Conservation (phyloP, 2,329 filamentous ascomycete genomes). For the Fusarium agapanthi region DNA sequence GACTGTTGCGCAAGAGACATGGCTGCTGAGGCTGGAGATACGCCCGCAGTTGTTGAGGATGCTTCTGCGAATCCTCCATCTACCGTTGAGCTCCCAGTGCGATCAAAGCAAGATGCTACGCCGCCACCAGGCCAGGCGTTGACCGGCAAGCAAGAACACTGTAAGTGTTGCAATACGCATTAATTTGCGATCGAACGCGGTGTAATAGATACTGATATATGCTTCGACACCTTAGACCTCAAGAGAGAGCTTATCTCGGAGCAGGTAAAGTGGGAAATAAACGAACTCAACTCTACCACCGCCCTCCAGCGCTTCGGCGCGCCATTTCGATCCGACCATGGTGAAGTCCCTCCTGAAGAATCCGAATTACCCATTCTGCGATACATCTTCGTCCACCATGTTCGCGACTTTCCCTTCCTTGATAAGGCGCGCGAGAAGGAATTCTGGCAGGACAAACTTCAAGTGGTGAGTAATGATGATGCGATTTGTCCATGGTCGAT, state of each 20-base stretch:
- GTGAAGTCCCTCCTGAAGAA: slow-evolving; percentile 91
- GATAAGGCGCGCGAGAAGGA: slow-evolving; percentile 98
- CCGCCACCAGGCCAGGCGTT: slow-evolving; percentile 62
- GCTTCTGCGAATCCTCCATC: slow-evolving; percentile 23
- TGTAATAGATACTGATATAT: slow-evolving; percentile 19
- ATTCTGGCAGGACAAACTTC: slow-evolving; percentile 98
- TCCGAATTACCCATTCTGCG: slow-evolving; percentile 92
- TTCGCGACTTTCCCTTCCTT: slow-evolving; percentile 96
- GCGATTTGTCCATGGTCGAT: neutral
- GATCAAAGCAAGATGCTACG: slow-evolving; percentile 41
- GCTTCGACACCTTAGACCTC: slow-evolving; percentile 66
- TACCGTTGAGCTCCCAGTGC: slow-evolving; percentile 44
- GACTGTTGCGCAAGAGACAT: slow-evolving; percentile 34
- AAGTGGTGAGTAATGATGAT: slow-evolving; percentile 72
- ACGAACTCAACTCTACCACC: slow-evolving; percentile 92
- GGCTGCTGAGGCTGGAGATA: slow-evolving; percentile 41
- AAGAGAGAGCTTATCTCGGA: slow-evolving; percentile 93
- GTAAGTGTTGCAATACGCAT: slow-evolving; percentile 58
- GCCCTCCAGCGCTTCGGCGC: slow-evolving; percentile 95
- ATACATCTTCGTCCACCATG: slow-evolving; percentile 97
- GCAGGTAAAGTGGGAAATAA: slow-evolving; percentile 90
- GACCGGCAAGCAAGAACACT: slow-evolving; percentile 98
- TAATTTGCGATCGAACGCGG: neutral
- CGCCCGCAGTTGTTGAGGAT: slow-evolving; percentile 35
- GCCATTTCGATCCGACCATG: slow-evolving; percentile 90